Conservation (phyloP, 768 basidiomycete species). For the Hortiboletus flavorubellus region DNA sequence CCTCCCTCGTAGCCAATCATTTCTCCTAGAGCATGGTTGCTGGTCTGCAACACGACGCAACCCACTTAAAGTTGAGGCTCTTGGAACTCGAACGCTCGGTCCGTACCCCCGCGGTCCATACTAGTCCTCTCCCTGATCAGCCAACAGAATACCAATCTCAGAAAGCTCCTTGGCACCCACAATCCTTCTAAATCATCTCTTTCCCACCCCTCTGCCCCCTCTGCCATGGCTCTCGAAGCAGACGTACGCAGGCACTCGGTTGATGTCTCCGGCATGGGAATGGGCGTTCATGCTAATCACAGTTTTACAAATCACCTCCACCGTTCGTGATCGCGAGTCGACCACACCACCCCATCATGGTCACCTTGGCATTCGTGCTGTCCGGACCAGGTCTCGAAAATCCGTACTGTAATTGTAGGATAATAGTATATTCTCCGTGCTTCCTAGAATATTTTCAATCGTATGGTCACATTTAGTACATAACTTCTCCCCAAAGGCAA, state of each 20-base stretch:
- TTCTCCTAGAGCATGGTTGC: slow-evolving; percentile 64
- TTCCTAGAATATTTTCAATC: slow-evolving; percentile 4
- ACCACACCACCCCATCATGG: background rate
- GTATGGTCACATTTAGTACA: slow-evolving; percentile 8
- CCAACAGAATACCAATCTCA: slow-evolving; percentile 30
- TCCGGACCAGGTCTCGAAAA: background rate
- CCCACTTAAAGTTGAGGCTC: slow-evolving; percentile 56
- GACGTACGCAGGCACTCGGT: slow-evolving; percentile 34
- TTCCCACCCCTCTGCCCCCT: slow-evolving; percentile 24
- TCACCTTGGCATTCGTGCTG: no score
- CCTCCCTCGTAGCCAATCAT: background rate
- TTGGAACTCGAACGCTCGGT: slow-evolving; percentile 70
- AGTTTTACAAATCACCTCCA: slow-evolving; percentile 1
- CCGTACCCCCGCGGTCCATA: background rate
- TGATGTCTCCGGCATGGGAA: slow-evolving; percentile 30
- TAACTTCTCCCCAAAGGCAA: background rate
- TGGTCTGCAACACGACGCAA: slow-evolving; percentile 63
- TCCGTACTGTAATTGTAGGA: slow-evolving; percentile 19
- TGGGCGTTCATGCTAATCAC: slow-evolving; percentile 23
- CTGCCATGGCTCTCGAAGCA: slow-evolving; percentile 29
- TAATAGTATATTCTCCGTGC: slow-evolving; percentile 11
- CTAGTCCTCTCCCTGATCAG: background rate
- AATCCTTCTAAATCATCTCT: slow-evolving; percentile 15
- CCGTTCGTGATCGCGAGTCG: slow-evolving; percentile 1
- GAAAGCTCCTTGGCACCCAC: slow-evolving; percentile 30